phyloP scores from a whole-genome alignment of 2,329 filamentous ascomycete genomes.

The Aspergillus phoenicis region DNA sequence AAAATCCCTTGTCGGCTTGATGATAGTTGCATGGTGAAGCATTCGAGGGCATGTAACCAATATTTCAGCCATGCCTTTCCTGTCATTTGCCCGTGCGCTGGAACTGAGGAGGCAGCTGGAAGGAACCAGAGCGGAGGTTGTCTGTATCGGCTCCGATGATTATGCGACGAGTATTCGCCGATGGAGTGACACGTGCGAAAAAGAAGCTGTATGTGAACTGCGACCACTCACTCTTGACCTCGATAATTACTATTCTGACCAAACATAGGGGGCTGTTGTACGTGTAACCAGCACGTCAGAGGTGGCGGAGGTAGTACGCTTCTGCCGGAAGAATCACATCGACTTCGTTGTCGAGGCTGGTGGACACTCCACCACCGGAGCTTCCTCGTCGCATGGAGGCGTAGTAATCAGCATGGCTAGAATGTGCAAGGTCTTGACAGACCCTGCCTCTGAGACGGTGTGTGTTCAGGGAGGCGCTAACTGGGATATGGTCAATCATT shows the following conservation, averaged over 20 bases:
- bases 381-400: constrained; percentile 54
- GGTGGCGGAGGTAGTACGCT: constrained; percentile 24
- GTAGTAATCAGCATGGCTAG: constrained; percentile 59
- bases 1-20: background rate
- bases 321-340: constrained; percentile 48
- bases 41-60: background rate
- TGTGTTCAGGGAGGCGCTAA: constrained; percentile 55
- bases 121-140: constrained; percentile 15
- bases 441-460: constrained; percentile 50
- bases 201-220: constrained; percentile 11
- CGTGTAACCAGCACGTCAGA: constrained; percentile 14
- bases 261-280: constrained; percentile 18
- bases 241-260: background rate
- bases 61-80: constrained; percentile 9
- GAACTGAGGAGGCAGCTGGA: constrained; percentile 14
- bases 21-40: background rate
- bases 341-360: constrained; percentile 59
- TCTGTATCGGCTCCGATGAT: constrained; percentile 7
- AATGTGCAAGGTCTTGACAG: constrained; percentile 55
- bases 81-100: constrained; percentile 11
- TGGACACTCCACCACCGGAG: constrained; percentile 58
- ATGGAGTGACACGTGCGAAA: constrained; percentile 19
- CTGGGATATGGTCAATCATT: constrained; percentile 49
- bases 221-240: background rate
- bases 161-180: constrained; percentile 14